phyloP scores from a whole-genome alignment of 352 stramenopile genomes.

The Elongisporangium senticosum region DNA sequence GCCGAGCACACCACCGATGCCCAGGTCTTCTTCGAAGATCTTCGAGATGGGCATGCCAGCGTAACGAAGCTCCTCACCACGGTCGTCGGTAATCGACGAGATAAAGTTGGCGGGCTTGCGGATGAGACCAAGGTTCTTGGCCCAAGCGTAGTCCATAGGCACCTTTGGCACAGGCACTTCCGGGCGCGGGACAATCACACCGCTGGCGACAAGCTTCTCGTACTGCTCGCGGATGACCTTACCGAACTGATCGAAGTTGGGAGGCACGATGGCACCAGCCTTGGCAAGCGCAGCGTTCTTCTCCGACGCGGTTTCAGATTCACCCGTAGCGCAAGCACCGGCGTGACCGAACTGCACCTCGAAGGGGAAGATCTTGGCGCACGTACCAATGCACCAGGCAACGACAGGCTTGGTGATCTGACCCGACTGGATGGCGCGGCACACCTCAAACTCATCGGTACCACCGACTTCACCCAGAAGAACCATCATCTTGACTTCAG shows the following conservation, averaged over 20 bases:
- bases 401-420: constrained; percentile 96
- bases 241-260: constrained; percentile 95
- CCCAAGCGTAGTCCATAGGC: constrained; percentile 97
- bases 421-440: constrained; percentile 89
- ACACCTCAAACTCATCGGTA: constrained; percentile 95
- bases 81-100: constrained; percentile 96
- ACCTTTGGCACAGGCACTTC: constrained; percentile 92
- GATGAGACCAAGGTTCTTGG: constrained; percentile 94
- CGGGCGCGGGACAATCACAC: constrained; percentile 76
- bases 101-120: constrained; percentile 97
- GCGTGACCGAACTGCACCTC: constrained; percentile 97
- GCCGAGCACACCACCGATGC: constrained; percentile 92
- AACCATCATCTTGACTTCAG: constrained; percentile 95
- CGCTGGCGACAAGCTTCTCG: constrained; percentile 68
- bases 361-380: constrained; percentile 96
- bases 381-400: constrained; percentile 98
- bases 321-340: constrained; percentile 88
- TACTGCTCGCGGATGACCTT: constrained; percentile 90
- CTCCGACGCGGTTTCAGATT: constrained; percentile 91
- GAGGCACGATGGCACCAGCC: constrained; percentile 90
- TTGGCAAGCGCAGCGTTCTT: constrained; percentile 91
- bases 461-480: constrained; percentile 94
- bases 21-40: constrained; percentile 92
- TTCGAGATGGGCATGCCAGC: constrained; percentile 94
- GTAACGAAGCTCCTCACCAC: constrained; percentile 95